A percentile compares a stretch with the other conserved stretches of the same genome.
These are phyloP conservation scores for Colletotrichum aenigma DNA, from an alignment of 2,329 filamentous ascomycete genomes.

Conservation along the genomic window DNA sequence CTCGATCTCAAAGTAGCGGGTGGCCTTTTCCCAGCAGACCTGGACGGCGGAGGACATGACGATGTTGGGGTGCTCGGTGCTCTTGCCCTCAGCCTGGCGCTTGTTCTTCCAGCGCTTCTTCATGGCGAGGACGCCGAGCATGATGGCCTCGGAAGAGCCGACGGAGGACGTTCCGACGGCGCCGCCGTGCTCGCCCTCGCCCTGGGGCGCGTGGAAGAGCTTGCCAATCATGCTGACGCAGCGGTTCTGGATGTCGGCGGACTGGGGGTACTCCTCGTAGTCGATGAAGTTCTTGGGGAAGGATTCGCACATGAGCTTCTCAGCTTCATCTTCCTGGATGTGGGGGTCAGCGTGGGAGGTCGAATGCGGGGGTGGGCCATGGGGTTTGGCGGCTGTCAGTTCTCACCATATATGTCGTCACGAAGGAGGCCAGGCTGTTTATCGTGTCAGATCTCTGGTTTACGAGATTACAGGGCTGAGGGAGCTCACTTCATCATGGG, in stretches of 20 bases:
- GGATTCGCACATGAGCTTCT: constrained; percentile 92
- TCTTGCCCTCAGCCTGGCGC: constrained; percentile 82
- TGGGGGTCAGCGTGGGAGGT: constrained; percentile 8
- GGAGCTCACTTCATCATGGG: constrained; percentile 77
- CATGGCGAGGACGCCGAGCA: constrained; percentile 86
- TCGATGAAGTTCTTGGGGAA: constrained; percentile 97
- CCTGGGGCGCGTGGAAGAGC: constrained; percentile 79
- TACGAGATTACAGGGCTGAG: neutral
- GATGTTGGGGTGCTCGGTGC: constrained; percentile 82
- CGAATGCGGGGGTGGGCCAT: neutral
- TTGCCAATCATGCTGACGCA: constrained; percentile 90
- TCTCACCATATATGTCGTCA: constrained; percentile 90
- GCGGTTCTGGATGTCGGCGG: constrained; percentile 87
- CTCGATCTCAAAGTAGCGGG: constrained; percentile 90
- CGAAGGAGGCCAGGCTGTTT: constrained; percentile 82
- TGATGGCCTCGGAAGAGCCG: constrained; percentile 88
- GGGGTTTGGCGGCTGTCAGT: neutral
- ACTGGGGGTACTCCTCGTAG: constrained; percentile 84
- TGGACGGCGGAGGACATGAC: constrained; percentile 96
- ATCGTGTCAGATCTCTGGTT: neutral
- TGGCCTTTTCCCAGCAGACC: constrained; percentile 95
- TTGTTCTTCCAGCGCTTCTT: constrained; percentile 93
- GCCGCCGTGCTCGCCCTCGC: constrained; percentile 55
- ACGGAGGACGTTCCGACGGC: constrained; percentile 88
- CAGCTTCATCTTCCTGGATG: constrained; percentile 83